Evolutionary conservation across 306 rosid species (phyloP).

Genomic region (Rubus idaeus): DNA sequence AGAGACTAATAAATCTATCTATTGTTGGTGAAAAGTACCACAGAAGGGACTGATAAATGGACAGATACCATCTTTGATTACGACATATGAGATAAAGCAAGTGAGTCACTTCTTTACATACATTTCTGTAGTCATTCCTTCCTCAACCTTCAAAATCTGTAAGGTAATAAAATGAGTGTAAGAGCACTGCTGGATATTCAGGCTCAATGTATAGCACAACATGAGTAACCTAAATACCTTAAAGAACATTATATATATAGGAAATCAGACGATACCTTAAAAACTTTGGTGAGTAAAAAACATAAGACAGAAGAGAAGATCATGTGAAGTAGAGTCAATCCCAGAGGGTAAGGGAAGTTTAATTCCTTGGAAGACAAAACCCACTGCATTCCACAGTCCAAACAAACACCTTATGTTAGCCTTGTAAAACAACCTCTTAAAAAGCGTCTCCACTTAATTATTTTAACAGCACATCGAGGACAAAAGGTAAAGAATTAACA

Average conservation of each 20-base stretch:
- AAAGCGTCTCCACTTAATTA: not conserved
- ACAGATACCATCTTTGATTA: slow-evolving; percentile 14
- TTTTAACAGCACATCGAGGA: not conserved
- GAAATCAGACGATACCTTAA: slow-evolving; percentile 55
- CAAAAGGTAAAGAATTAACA: not conserved
- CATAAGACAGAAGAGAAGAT: slow-evolving; percentile 92
- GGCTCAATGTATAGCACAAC: slow-evolving; percentile 13
- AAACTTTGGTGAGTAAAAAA: slow-evolving; percentile 74
- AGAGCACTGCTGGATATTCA: slow-evolving; percentile 15
- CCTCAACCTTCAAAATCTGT: slow-evolving; percentile 93
- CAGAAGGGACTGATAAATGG: not conserved
- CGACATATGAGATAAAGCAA: slow-evolving; percentile 18
- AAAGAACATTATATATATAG: not conserved
- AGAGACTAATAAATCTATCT: slow-evolving; percentile 1
- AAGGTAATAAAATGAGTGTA: slow-evolving; percentile 16
- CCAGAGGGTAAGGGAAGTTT: slow-evolving; percentile 96
- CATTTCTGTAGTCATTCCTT: slow-evolving; percentile 96
- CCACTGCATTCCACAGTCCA: slow-evolving; percentile 67
- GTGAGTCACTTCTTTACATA: slow-evolving; percentile 43
- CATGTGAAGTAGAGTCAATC: slow-evolving; percentile 97
- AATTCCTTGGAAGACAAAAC: slow-evolving; percentile 95
- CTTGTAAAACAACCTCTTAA: slow-evolving; percentile 12
- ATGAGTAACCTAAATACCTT: not conserved
- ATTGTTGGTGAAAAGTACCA: not conserved
- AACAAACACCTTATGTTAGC: slow-evolving; percentile 30